These are phyloP conservation scores for Panaeolus cyanescens DNA, from an alignment of 768 basidiomycete genomes.

Conservation along the genomic window DNA sequence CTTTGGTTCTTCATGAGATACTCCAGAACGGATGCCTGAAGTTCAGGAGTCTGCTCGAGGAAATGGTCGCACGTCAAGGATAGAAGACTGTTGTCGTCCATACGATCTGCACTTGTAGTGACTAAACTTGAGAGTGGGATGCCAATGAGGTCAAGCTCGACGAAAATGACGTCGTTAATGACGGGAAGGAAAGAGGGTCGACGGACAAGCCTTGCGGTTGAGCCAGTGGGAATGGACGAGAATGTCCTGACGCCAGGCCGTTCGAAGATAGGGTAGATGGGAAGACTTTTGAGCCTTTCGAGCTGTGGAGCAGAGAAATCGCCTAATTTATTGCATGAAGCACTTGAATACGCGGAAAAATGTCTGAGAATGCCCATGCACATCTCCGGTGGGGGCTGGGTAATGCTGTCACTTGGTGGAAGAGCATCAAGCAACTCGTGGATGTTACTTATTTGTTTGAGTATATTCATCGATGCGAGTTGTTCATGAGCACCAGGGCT, in stretches of 20 bases:
- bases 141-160: constrained; percentile 25
- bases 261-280: constrained; percentile 28
- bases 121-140: constrained; percentile 24
- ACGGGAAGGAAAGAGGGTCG: constrained; percentile 24
- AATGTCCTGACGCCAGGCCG: constrained; percentile 5
- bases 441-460: constrained; percentile 26
- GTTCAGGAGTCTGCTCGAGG: constrained; percentile 21
- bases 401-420: constrained; percentile 1
- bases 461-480: constrained; percentile 15
- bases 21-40: constrained; percentile 27
- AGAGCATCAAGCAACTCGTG: constrained; percentile 32
- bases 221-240: constrained; percentile 8
- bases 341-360: constrained; percentile 6
- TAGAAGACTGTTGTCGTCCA: constrained; percentile 26
- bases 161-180: constrained; percentile 22
- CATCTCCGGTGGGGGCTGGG: constrained; percentile 3
- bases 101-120: constrained; percentile 11
- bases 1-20: constrained; percentile 24
- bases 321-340: constrained; percentile 7
- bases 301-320: constrained; percentile 6
- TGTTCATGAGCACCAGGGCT: constrained; percentile 16
- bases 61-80: constrained; percentile 29
- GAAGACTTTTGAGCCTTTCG: constrained; percentile 19
- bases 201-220: constrained; percentile 6
- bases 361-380: constrained; percentile 14